Conservation (phyloP, 2,329 filamentous ascomycete species). For the Myriosclerotinia scirpicola region DNA sequence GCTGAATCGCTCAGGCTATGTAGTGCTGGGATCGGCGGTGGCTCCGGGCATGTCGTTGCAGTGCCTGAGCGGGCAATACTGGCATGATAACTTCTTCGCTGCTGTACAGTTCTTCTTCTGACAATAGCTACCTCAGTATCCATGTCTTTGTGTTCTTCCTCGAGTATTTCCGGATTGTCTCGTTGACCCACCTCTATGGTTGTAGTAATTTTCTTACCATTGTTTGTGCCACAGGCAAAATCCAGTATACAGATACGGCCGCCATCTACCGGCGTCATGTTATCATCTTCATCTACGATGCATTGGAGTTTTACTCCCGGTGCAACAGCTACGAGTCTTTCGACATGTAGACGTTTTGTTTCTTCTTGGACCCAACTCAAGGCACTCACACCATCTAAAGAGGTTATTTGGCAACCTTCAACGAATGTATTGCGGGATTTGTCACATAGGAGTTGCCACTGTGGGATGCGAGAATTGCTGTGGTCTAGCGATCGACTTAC, state of each 20-base stretch:
- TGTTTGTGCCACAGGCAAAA: conserved; percentile 62
- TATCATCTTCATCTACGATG: conserved; percentile 63
- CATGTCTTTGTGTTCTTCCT: conserved; percentile 72
- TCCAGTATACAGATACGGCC: conserved; percentile 72
- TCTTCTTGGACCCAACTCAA: conserved; percentile 70
- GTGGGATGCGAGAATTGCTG: conserved; percentile 49
- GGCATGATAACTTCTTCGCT: conserved; percentile 51
- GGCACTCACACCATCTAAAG: conserved; percentile 64
- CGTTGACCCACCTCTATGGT: conserved; percentile 71
- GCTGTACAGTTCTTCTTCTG: conserved; percentile 69
- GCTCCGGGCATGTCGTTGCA: conserved; percentile 36
- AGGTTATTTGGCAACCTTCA: conserved; percentile 62
- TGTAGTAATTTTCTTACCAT: conserved; percentile 58
- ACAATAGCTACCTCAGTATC: conserved; percentile 79
- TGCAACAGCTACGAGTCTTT: conserved; percentile 68
- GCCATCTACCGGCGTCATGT: conserved; percentile 74
- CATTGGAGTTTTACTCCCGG: conserved; percentile 63
- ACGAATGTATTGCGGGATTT: conserved; percentile 68
- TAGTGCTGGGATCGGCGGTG: conserved; percentile 34
- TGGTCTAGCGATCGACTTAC: conserved; percentile 29
- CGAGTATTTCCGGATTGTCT: conserved; percentile 65
- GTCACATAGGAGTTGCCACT: conserved; percentile 69
- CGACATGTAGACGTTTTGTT: conserved; percentile 49
- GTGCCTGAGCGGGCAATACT: conserved; percentile 53
- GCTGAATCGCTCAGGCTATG: conserved; percentile 30